phyloP scores from a whole-genome alignment of 2,329 filamentous ascomycete genomes.

The Colletotrichum camelliae region DNA sequence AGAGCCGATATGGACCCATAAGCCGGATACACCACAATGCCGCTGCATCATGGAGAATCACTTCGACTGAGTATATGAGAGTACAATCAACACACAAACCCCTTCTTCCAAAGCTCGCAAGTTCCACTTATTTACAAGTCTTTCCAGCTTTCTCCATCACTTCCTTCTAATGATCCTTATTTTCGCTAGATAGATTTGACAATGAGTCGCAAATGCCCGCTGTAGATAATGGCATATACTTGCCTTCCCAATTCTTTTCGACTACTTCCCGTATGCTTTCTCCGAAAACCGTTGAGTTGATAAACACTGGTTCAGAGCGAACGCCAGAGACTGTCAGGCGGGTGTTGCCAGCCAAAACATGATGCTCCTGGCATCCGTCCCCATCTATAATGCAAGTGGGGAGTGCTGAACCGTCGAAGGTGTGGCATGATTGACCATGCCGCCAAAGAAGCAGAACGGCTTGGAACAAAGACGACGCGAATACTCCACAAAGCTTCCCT shows the following conservation, averaged over 20 bases:
- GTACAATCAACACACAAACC: not conserved
- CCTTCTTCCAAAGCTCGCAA: not conserved
- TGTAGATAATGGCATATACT: not conserved
- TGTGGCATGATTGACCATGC: not conserved
- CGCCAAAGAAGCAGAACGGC: not conserved
- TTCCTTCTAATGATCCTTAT: not conserved
- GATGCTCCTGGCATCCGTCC: not conserved
- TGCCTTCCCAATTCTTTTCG: not conserved
- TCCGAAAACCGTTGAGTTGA: not conserved
- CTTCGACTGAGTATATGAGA: not conserved
- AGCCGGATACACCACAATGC: not conserved
- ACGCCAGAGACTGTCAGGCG: not conserved
- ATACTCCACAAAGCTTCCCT: not conserved
- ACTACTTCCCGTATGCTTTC: not conserved
- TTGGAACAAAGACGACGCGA: not conserved
- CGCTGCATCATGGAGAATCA: not conserved
- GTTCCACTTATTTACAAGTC: not conserved
- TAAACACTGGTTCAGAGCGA: not conserved
- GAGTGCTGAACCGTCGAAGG: rapidly evolving
- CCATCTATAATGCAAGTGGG: not conserved
- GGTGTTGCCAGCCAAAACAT: not conserved
- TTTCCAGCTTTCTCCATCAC: not conserved
- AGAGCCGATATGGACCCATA: not conserved
- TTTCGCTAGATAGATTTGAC: not conserved
- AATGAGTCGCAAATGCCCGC: not conserved